Conservation (phyloP, 305 asterid species). For the Fraxinus velutina region DNA sequence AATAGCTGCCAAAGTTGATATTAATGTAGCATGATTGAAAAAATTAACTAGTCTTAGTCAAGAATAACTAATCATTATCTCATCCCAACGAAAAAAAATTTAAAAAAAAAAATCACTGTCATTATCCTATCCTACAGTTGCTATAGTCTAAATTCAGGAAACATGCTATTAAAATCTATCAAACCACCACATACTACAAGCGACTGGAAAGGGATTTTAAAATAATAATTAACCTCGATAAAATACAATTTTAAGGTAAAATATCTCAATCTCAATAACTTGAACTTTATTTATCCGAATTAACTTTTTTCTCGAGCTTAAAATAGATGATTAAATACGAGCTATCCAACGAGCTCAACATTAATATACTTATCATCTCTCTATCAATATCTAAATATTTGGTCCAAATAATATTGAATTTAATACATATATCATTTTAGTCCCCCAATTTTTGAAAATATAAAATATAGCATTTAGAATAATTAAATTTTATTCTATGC, state of each 20-base stretch:
- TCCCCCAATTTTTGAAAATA: neutral
- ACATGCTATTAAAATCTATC: too few species aligned
- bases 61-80: neutral
- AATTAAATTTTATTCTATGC: too few species aligned
- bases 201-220: too few species aligned
- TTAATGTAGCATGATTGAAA: too few species aligned
- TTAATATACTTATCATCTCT: neutral
- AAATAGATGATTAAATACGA: too few species aligned
- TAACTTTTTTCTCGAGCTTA: neutral
- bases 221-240: neutral
- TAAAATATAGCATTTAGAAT: neutral
- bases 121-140: neutral
- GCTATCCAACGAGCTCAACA: neutral
- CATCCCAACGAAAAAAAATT: neutral
- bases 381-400: neutral
- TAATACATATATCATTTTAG: too few species aligned
- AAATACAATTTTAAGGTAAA: neutral
- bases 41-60: neutral
- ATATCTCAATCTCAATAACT: neutral
- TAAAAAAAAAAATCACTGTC: neutral
- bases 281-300: neutral
- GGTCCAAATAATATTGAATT: neutral
- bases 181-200: too few species aligned
- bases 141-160: neutral
- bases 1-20: too few species aligned